A percentile compares a stretch with the other conserved stretches of the same genome.
Conservation (phyloP, 2,329 filamentous ascomycete genomes). For the Penicillium occitanis region DNA sequence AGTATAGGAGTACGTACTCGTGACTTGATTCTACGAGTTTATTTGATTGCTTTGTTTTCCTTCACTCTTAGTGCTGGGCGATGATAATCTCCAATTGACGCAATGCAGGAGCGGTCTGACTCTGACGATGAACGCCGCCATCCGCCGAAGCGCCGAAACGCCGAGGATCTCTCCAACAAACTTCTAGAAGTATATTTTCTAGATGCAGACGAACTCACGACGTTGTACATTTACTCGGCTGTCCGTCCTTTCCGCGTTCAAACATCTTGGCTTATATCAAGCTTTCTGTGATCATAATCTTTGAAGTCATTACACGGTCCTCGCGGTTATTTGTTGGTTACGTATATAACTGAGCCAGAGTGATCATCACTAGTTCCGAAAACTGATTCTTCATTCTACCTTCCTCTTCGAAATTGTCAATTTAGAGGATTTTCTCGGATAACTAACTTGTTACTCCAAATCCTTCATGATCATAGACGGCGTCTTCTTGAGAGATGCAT, state of each 20-base stretch:
- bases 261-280: neutral
- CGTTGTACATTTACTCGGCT: neutral
- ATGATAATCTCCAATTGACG: neutral
- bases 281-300: neutral
- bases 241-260: neutral
- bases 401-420: neutral
- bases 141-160: neutral
- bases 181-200: constrained; percentile 1
- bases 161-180: neutral
- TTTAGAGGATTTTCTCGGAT: neutral
- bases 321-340: neutral
- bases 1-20: neutral
- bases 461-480: neutral
- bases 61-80: neutral
- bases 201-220: neutral
- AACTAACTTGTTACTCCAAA: neutral
- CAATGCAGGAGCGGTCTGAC: neutral
- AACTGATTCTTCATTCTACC: neutral
- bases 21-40: neutral
- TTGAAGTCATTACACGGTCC: neutral
- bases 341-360: neutral
- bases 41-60: neutral
- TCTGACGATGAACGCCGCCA: neutral
- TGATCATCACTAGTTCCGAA: neutral
- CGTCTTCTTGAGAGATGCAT: neutral